phyloP scores from a whole-genome alignment of 108 stramenopile genomes.

The Aurantiochytrium sp. region DNA sequence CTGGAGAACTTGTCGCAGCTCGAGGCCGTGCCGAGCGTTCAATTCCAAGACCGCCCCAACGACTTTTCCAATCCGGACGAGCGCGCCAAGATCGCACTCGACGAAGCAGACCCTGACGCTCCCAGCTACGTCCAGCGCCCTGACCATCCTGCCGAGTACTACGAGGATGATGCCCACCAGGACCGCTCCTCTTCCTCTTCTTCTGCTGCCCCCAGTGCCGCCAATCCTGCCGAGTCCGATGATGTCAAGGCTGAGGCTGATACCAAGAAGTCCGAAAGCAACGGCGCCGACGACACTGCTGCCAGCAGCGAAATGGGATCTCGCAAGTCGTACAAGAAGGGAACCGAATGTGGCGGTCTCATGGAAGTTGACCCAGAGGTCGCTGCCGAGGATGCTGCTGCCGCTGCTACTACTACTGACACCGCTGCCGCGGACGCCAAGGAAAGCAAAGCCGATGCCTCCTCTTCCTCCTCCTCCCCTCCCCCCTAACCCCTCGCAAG shows the following conservation, averaged over 20 bases:
- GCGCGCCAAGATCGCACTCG: conserved; percentile 36
- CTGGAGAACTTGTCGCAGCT: conserved; percentile 68
- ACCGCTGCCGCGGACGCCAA: not conserved
- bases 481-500: not conserved
- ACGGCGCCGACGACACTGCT: not conserved
- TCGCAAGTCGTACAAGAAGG: not conserved
- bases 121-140: not conserved
- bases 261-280: not conserved
- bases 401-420: not conserved
- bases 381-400: not conserved
- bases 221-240: not conserved
- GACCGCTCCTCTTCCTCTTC: not conserved
- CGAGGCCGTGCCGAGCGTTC: conserved; percentile 72
- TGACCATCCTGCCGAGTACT: conserved; percentile 19
- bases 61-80: conserved; percentile 43
- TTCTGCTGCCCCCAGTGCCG: not conserved
- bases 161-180: not conserved
- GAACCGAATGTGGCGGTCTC: not conserved
- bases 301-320: not conserved
- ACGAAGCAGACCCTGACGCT: not conserved
- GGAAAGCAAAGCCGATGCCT: not conserved
- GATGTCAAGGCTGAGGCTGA: not conserved
- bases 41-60: conserved; percentile 80
- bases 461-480: not conserved
- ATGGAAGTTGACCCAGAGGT: not conserved